Evolutionary conservation across 345 rosid species (phyloP), one percentile per base, ranked within the genome.

Genomic region (Lepidium didymum): DNA sequence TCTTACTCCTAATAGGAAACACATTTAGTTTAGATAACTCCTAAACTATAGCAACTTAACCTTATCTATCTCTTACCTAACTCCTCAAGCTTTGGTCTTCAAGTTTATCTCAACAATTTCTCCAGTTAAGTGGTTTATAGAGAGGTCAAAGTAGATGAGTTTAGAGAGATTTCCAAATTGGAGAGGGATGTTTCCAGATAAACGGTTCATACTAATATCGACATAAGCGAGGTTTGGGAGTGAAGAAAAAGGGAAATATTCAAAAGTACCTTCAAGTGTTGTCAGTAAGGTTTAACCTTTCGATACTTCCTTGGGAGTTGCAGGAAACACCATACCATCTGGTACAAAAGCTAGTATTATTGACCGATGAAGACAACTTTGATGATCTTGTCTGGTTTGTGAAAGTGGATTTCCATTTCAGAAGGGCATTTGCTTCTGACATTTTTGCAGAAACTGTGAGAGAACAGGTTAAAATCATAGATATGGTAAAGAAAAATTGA

Each of bases 261-360:
- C 56, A 8, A 63, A 43, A 34, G 77, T 79, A 75, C 64, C 55
- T 54, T 54, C 62, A 51, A 72, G 73, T 45, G 1, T 63, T 56
- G 35, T 63, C 40, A 6, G 61, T 53, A 29, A 76, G 80, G 19
- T 76, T 68, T 47, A 69, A 68, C 53, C 60, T 37, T 3, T 60
- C 15, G 42, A 76, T 35, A 41, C 64, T 73, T 25, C 76, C 64
- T 4, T 23, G 50, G 51, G 16, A 64, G 23, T 41, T 45, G 64
- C 83, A 73, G 14, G 11, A 64, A 53, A 76, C 75, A n/a, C 80
- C 83, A n/a, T 46, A 57, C 80, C 80, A 79, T 45, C 49, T 73
- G 47, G 72, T 67, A 31, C 56, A 69, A 33, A 69, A 55, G 51
- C 33, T 71, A 55, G 33, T 47, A 0, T 49, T 16, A 38, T 31